These are phyloP conservation scores for Plasmodium fragile DNA, from an alignment of 169 alveolate species.

Conservation along the genomic window DNA sequence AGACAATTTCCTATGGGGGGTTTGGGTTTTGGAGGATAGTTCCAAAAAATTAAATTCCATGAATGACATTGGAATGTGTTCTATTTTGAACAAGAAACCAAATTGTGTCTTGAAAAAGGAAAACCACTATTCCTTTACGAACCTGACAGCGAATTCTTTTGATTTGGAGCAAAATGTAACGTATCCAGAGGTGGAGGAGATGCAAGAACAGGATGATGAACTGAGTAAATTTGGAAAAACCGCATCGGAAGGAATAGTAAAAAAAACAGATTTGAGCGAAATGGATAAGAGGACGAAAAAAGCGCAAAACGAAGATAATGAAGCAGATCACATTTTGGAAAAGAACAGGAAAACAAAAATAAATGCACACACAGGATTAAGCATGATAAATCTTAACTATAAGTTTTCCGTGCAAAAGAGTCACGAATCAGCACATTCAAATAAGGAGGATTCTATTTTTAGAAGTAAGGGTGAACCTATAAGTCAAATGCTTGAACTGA, in stretches of 20 bases:
- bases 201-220: neutral
- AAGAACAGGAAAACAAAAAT: neutral
- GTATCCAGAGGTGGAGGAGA: constrained; percentile 24
- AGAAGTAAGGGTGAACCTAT: neutral
- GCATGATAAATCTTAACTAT: neutral
- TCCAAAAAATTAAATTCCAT: constrained; percentile 21
- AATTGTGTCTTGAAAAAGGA: constrained; percentile 33
- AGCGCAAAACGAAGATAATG: neutral
- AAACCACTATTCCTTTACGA: constrained; percentile 53
- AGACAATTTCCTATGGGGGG: constrained; percentile 41
- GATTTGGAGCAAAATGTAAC: constrained; percentile 19
- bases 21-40: constrained; percentile 27
- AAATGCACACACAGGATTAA: neutral
- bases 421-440: neutral
- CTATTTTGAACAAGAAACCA: constrained; percentile 20
- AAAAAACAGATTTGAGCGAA: neutral
- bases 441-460: neutral
- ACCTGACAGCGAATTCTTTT: constrained; percentile 48
- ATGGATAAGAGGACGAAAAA: neutral
- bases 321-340: neutral
- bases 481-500: neutral
- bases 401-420: neutral
- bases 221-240: neutral
- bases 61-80: constrained; percentile 43
- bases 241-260: neutral